Evolutionary conservation across 2,329 filamentous ascomycete genomes (phyloP).

Genomic region (Esteya vermicola): DNA sequence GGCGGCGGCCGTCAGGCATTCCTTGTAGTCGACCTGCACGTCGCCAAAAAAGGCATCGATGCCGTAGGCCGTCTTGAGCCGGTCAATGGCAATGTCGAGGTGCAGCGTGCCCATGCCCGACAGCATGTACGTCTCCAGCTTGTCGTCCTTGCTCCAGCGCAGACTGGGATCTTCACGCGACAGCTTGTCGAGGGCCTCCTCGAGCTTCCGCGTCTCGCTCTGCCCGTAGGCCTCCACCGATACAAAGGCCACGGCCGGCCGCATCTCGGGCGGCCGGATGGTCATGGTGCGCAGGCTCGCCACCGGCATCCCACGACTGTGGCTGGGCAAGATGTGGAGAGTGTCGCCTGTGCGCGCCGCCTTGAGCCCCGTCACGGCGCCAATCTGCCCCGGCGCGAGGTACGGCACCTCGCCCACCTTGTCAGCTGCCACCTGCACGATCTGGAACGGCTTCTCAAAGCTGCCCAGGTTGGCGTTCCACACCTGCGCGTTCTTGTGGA

Average conservation of each 20-base stretch:
- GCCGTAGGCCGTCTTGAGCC: conserved; percentile 79
- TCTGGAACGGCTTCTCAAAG: conserved; percentile 65
- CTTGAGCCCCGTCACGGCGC: conserved; percentile 82
- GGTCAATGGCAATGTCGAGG: conserved; percentile 80
- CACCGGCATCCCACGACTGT: conserved; percentile 41
- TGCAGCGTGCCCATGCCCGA: conserved; percentile 96
- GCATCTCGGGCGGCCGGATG: conserved; percentile 75
- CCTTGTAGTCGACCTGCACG: conserved; percentile 92
- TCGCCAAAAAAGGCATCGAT: conserved; percentile 74
- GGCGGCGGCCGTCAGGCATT: conserved; percentile 52
- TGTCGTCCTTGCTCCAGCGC: conserved; percentile 69
- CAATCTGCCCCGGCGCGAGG: conserved; percentile 79
- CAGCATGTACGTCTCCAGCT: conserved; percentile 83
- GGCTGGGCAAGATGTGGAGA: conserved; percentile 55
- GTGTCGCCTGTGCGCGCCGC: conserved; percentile 90
- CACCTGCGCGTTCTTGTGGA: conserved; percentile 59
- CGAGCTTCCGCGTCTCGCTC: conserved; percentile 63
- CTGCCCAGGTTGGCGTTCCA: conserved; percentile 78
- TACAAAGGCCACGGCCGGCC: conserved; percentile 93
- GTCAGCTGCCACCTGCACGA: conserved; percentile 81
- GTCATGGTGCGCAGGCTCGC: conserved; percentile 60
- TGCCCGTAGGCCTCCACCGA: conserved; percentile 58
- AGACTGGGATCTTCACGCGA: conserved; percentile 88
- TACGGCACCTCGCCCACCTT: conserved; percentile 73
- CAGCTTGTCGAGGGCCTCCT: conserved; percentile 61